A percentile compares a stretch with the other conserved stretches of the same genome.
Evolutionary conservation across 2,329 filamentous ascomycete genomes (phyloP).

Genomic region (Cadophora sp.): DNA sequence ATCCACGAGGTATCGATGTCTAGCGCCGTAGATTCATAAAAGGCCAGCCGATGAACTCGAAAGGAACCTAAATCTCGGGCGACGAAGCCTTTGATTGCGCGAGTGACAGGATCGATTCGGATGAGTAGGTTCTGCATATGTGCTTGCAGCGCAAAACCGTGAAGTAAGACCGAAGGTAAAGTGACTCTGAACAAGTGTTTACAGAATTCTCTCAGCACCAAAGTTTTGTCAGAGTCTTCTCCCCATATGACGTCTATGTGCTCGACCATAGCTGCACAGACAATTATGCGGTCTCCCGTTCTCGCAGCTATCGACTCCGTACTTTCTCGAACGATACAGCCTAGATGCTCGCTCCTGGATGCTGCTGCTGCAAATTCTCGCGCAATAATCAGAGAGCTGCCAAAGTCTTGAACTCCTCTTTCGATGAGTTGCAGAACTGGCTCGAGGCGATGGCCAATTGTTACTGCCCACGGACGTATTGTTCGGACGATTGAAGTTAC

Average conservation of each 20-base stretch:
- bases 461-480: constrained; percentile 1
- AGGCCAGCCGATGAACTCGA: not conserved
- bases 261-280: not conserved
- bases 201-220: not conserved
- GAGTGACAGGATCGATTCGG: not conserved
- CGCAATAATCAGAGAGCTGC: not conserved
- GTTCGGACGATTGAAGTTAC: not conserved
- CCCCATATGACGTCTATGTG: not conserved
- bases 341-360: constrained; percentile 2
- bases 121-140: constrained; percentile 12
- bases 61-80: constrained; percentile 5
- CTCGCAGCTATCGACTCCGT: not conserved
- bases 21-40: not conserved
- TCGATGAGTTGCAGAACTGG: not conserved
- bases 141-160: constrained; percentile 1
- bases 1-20: constrained; percentile 4
- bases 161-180: not conserved
- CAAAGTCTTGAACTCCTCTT: not conserved
- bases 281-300: not conserved
- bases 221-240: not conserved
- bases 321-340: constrained; percentile 2
- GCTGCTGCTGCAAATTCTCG: not conserved
- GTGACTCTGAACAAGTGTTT: not conserved
- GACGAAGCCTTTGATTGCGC: constrained; percentile 8
- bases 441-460: not conserved